Percentiles rank a stretch among this genome's conserved stretches.
Conservation (phyloP, 805 yeast genomes). For the Sugiyamaella qingdaonensis region DNA sequence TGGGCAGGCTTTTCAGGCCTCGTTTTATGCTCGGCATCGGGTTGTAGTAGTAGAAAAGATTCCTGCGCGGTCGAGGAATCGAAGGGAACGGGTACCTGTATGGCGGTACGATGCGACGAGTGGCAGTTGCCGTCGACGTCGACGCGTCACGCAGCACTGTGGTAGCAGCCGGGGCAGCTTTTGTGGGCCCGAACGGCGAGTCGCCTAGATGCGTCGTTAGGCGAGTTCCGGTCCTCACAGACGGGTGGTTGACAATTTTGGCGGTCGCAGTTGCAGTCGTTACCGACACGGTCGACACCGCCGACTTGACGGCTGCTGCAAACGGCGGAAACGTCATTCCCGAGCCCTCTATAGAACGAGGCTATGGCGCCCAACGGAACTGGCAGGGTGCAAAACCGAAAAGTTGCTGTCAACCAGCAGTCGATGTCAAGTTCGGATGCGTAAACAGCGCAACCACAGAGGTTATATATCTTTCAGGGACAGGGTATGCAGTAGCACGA, state of each 20-base stretch:
- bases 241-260: neutral
- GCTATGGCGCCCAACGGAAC: too few relatives aligned
- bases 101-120: neutral
- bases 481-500: neutral
- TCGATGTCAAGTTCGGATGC: too few relatives aligned
- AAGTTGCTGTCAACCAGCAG: too few relatives aligned
- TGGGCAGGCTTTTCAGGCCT: slow-evolving; percentile 20
- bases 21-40: slow-evolving; percentile 23
- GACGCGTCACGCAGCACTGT: neutral
- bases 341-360: neutral
- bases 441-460: too few relatives aligned
- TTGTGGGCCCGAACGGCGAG: neutral
- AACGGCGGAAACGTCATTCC: neutral
- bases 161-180: neutral
- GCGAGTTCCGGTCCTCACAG: neutral
- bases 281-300: slow-evolving; percentile 5
- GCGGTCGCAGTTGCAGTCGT: slow-evolving; percentile 3
- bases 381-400: too few relatives aligned
- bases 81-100: slow-evolving; percentile 22
- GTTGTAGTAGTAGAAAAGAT: slow-evolving; percentile 21
- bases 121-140: neutral
- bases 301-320: neutral
- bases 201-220: neutral
- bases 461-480: too few relatives aligned
- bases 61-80: slow-evolving; percentile 25